Base-by-base conservation (phyloP, 805 yeast genomes). In the Ogataea neopini region DNA sequence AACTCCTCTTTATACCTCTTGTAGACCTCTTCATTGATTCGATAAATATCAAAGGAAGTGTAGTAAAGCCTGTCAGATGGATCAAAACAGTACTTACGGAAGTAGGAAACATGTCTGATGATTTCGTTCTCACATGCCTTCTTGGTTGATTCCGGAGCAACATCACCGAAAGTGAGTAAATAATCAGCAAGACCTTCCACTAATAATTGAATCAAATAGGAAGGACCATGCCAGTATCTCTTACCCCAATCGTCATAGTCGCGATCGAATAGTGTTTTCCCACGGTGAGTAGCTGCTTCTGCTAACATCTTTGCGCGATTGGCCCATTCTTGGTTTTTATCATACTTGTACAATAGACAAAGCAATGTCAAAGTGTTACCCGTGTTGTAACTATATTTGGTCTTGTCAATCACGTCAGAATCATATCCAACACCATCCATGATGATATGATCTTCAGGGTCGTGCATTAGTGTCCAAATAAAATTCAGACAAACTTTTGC, bases 111-210 rank as follows among this genome's bases (percentile, higher is more conserved):
- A 58, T 81, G 85, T 48, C 84, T 76, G 45, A 67, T 64, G 14
- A 79, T 67, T 57, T 80, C 84, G 17, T 64, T 68, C 34, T 66
- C 65, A 33, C 59, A 50, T 23, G 56, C 51, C 8, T 51, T 60
- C 41, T 71, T 52, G 1, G 70, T 58, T 55, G 73, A 55, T 54
- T 66, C 54, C 49, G 68, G 69, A 4, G 71, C 72, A 8, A 58
- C 57, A 18, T 63, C 55, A 15, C 78, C 81, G 45, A 80, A 70
- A 30, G 71, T 74, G 56, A 79, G 63, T 59, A 80, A 62, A 60
- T 80, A 84, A 60, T 84, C 88, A 2, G 86, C 85, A 44, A 82
- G 67, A 0, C 89, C 89, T 61, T 82, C 88, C 32, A 81, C 72
- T 38, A 83, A 66, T 51, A 84, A 71, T 61, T 83, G 89, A 47